Base-by-base conservation (phyloP, 2,329 filamentous ascomycete genomes). In the Aspergillus sp. region DNA sequence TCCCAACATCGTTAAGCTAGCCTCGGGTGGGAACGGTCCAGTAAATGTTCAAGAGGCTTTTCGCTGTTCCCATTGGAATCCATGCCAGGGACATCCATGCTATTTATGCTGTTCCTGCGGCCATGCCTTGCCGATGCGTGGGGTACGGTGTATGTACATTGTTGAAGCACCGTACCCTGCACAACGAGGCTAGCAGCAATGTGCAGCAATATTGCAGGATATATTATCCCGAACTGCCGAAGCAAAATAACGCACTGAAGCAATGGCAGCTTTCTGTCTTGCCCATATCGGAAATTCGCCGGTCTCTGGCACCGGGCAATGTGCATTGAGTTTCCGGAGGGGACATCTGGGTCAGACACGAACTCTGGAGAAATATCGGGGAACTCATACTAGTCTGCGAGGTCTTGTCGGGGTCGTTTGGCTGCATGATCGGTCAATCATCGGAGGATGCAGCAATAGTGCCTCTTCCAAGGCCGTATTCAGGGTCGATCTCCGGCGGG, bases 1-100 rank as follows among this genome's bases (percentile, higher is more conserved):
- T 33, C 55, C 43, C 53, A 57, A 47, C 62, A 64, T 65, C 29
- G 19, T 19, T 19, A 2, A 19, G 19, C 19, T 2, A 19, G 19
- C 19, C 19, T 19, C 2, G 19, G 19, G 19, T 1, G 19, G 19
- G 19, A 19, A 19, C 19, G 19, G 19, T 19, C 19, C 1, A 19
- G 19, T 19, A 19, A 19, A 19, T 19, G 19, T 19, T 19, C 19
- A 19, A 19, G 19, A 19, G 19, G 19, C 19, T 19, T 19, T 19
- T 19, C 19, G 19, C 19, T 19, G 19, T 19, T 19, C 19, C 19
- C 19, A 19, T 19, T 19, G 19, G 19, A 19, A 19, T 19, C 19
- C 19, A 19, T 19, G 19, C 19, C 27, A 27, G 40, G 40, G 40
- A n/a, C 9, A 30, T 7, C 9, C 10, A 3, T 29, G 4, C 8